phyloP scores from a whole-genome alignment of 805 yeast species.

The Wickerhamiella sorbophila region DNA sequence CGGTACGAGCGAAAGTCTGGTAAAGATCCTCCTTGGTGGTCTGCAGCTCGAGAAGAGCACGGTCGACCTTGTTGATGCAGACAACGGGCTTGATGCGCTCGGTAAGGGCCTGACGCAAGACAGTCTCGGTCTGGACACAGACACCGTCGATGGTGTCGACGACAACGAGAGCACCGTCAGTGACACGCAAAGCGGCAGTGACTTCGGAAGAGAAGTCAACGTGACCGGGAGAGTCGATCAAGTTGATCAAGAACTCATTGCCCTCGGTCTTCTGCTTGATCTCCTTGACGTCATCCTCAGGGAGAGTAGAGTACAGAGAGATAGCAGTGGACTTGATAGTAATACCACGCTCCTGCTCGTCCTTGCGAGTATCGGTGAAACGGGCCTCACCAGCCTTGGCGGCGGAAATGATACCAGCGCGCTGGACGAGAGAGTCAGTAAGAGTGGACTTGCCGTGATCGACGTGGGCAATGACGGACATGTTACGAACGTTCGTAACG shows the following conservation, averaged over 20 bases:
- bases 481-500: conserved; percentile 99
- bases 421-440: conserved; percentile 97
- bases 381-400: conserved; percentile 99
- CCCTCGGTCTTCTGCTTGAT: conserved; percentile 87
- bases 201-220: conserved; percentile 99
- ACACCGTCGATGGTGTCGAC: conserved; percentile 99
- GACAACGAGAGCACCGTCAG: conserved; percentile 99
- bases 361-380: conserved; percentile 99
- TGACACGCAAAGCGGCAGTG: conserved; percentile 98
- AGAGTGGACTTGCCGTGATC: conserved; percentile 99
- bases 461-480: conserved; percentile 99
- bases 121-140: conserved; percentile 99
- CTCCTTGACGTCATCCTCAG: conserved; percentile 69
- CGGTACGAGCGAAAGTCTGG: conserved; percentile 97
- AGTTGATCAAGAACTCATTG: conserved; percentile 89
- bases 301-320: conserved; percentile 81
- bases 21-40: conserved; percentile 97
- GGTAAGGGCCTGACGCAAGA: conserved; percentile 95
- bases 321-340: conserved; percentile 98
- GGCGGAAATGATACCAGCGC: conserved; percentile 98
- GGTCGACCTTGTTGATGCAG: conserved; percentile 96
- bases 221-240: conserved; percentile 99
- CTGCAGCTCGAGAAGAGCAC: conserved; percentile 98
- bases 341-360: conserved; percentile 99
- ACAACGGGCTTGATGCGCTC: conserved; percentile 99